These are phyloP conservation scores for Strobilomyces dryophilus DNA, from an alignment of 768 basidiomycete species.

Conservation along the genomic window DNA sequence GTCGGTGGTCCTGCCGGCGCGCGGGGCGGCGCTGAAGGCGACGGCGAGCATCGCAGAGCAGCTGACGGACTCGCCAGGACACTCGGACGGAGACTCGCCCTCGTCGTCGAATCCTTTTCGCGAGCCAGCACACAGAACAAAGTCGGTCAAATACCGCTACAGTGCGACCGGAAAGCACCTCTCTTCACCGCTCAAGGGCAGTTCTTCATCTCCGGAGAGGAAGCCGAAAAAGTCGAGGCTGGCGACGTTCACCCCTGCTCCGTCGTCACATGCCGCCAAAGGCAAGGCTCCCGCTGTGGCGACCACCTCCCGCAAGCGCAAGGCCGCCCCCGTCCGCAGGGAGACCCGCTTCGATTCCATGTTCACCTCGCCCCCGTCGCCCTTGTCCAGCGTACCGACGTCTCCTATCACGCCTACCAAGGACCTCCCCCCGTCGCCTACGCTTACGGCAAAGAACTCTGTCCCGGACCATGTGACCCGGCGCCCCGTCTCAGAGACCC, in stretches of 20 bases:
- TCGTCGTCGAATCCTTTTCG: conserved; percentile 21
- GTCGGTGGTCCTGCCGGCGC: conserved; percentile 21
- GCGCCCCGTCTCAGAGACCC: conserved; percentile 6
- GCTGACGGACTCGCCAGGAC: conserved; percentile 23
- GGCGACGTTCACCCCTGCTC: conserved; percentile 7
- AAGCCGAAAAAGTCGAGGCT: conserved; percentile 8
- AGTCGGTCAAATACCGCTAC: conserved; percentile 31
- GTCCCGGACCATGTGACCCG: conserved; percentile 3
- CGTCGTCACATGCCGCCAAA: conserved; percentile 12
- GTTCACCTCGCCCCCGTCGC: conserved; percentile 19
- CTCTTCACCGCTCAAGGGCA: conserved; percentile 31
- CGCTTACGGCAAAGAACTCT: background rate
- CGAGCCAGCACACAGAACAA: conserved; percentile 21
- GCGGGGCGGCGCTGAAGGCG: conserved; percentile 34
- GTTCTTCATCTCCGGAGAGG: conserved; percentile 29
- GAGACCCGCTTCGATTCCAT: conserved; percentile 7
- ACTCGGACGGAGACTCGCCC: conserved; percentile 22
- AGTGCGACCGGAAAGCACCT: conserved; percentile 31
- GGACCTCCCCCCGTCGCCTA: conserved; percentile 19
- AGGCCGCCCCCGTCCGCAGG: conserved; percentile 8
- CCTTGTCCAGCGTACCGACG: conserved; percentile 25
- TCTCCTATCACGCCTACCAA: conserved; percentile 10
- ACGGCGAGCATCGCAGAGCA: conserved; percentile 31
- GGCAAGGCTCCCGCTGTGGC: conserved; percentile 8
- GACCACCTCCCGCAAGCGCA: conserved; percentile 28